Evolutionary conservation across 2,329 filamentous ascomycete genomes (phyloP).

Genomic region (Didymosphaeria variabile): DNA sequence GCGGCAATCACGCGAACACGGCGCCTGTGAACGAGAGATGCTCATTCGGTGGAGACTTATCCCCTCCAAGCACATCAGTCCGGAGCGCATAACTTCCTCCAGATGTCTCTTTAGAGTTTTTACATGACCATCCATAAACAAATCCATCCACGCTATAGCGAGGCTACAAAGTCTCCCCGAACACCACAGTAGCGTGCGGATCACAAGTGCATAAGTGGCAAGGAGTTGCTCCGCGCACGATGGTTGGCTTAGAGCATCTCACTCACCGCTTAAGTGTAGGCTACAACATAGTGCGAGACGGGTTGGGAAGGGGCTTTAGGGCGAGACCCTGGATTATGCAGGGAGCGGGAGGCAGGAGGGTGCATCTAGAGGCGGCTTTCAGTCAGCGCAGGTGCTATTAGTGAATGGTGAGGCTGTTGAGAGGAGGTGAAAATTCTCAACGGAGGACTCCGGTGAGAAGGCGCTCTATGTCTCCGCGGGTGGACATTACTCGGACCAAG

Average conservation of each 20-base stretch:
- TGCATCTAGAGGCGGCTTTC: neutral
- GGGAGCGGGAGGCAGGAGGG: neutral
- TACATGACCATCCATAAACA: neutral
- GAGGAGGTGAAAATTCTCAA: neutral
- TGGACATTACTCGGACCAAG: neutral
- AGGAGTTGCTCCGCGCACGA: conserved; percentile 4
- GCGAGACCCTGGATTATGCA: conserved; percentile 3
- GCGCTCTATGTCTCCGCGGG: neutral
- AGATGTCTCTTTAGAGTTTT: too few species aligned
- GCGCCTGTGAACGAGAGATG: neutral
- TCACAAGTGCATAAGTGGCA: neutral
- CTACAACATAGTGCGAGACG: too few species aligned
- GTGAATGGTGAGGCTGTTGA: conserved; percentile 1
- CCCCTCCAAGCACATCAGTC: neutral
- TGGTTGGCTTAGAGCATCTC: neutral
- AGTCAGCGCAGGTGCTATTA: too few species aligned
- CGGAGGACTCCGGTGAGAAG: neutral
- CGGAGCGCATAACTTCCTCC: neutral
- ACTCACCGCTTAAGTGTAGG: neutral
- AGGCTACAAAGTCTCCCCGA: neutral
- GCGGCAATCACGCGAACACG: neutral
- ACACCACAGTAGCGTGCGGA: neutral
- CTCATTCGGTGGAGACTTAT: neutral
- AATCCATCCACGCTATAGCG: neutral
- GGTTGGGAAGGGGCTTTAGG: neutral